These are phyloP conservation scores for Hypoxylon sp. DNA, from an alignment of 2,329 filamentous ascomycete genomes.

Conservation along the genomic window DNA sequence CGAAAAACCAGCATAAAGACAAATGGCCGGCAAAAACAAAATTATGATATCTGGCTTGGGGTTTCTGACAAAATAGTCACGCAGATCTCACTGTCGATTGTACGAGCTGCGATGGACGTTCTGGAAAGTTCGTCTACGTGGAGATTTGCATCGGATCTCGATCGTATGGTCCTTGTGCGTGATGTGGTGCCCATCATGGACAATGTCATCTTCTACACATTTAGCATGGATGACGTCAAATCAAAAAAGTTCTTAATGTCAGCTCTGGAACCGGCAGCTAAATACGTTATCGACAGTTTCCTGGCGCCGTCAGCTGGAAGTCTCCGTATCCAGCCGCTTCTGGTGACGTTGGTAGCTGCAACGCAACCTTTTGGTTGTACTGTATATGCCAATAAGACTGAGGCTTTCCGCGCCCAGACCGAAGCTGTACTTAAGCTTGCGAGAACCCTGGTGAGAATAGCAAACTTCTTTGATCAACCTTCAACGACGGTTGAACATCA, in stretches of 20 bases:
- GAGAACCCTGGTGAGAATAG: constrained; percentile 77
- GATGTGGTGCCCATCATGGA: constrained; percentile 78
- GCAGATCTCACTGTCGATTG: constrained; percentile 78
- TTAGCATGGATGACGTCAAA: constrained; percentile 76
- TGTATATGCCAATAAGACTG: constrained; percentile 67
- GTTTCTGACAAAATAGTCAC: constrained; percentile 83
- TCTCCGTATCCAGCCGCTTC: constrained; percentile 80
- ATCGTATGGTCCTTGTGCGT: constrained; percentile 76
- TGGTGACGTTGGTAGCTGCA: constrained; percentile 76
- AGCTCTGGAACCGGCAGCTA: constrained; percentile 78
- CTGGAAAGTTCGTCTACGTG: constrained; percentile 89
- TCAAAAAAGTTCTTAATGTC: constrained; percentile 64
- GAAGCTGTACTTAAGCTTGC: constrained; percentile 74
- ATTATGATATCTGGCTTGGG: constrained; percentile 72
- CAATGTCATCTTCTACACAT: constrained; percentile 78
- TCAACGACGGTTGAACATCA: constrained; percentile 79
- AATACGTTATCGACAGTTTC: constrained; percentile 82
- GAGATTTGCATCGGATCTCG: constrained; percentile 79
- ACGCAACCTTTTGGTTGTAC: constrained; percentile 72
- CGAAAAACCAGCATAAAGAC: constrained; percentile 70
- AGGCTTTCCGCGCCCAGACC: constrained; percentile 73
- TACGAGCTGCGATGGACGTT: constrained; percentile 82
- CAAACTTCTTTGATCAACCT: constrained; percentile 72
- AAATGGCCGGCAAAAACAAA: constrained; percentile 60
- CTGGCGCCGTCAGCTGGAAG: constrained; percentile 77